phyloP scores from a whole-genome alignment of 192 early-diverging fungal genomes.

The Glomus cerebriforme region DNA sequence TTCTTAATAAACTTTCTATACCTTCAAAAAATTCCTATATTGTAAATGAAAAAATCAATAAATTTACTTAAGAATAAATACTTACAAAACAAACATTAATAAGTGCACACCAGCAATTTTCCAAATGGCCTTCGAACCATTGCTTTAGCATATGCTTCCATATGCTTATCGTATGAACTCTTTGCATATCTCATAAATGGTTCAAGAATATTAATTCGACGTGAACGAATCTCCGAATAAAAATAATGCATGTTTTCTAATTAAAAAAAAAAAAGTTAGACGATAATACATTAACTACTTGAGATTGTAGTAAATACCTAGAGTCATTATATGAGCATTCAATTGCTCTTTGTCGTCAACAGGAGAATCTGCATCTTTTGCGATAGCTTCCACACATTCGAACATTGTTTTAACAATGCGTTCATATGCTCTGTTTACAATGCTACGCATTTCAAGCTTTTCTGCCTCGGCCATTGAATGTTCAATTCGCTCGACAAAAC shows the following conservation, averaged over 20 bases:
- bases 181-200: slow-evolving; percentile 84
- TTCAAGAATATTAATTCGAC: slow-evolving; percentile 74
- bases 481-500: slow-evolving; percentile 82
- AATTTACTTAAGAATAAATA: neutral
- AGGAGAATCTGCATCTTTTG: slow-evolving; percentile 71
- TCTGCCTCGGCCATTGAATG: slow-evolving; percentile 54
- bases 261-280: slow-evolving; percentile 21
- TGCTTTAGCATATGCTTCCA: slow-evolving; percentile 84
- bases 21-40: slow-evolving; percentile 94
- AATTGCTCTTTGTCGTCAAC: slow-evolving; percentile 90
- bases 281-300: neutral
- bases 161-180: slow-evolving; percentile 74
- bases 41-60: neutral
- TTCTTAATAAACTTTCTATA: slow-evolving; percentile 84
- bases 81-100: neutral
- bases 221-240: slow-evolving; percentile 73
- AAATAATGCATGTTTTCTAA: slow-evolving; percentile 97
- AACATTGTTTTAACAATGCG: slow-evolving; percentile 82
- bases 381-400: slow-evolving; percentile 81
- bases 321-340: slow-evolving; percentile 82
- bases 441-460: slow-evolving; percentile 65
- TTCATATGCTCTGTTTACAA: slow-evolving; percentile 81
- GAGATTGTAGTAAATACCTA: slow-evolving; percentile 50
- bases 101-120: slow-evolving; percentile 64
- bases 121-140: slow-evolving; percentile 88